Base-by-base conservation (phyloP, 2,329 filamentous ascomycete species). In the Botrytis fragariae region DNA sequence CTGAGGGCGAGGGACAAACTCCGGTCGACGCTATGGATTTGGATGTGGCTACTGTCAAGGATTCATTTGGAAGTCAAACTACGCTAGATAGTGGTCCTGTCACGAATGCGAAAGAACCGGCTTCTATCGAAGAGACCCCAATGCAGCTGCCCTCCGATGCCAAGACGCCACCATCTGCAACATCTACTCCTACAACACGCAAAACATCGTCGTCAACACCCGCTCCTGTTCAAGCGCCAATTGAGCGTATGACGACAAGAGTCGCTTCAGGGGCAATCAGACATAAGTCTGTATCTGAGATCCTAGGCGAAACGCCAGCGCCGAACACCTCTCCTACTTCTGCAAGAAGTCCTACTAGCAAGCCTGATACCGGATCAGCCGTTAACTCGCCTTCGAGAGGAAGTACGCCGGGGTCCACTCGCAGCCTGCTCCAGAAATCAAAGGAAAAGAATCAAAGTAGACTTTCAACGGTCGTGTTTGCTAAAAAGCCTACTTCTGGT, bases 401-500 rank as follows among this genome's bases (percentile, higher is more conserved):
- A 20, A 83, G 81, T 75, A 86, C 83, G 35, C 84, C 82, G 72
- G 84, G 83, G 75, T 86, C 85, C 22, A 84, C 85, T 6, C 78
- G 75, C 61, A 77, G 71, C 69, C 71, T 79, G 54, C 72, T 78
- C 16, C 82, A 83, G 44, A 79, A 78, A 65, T 76, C 75, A 57
- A 89, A 87, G 76, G 85, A 88, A 45, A 87, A 85, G 75, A 86
- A 88, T 69, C 91, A 90, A 79, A 89, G 86, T 75, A 91, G 91
- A 77, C 85, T 91, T 22, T 93, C 91, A 1, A 93, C 90, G 0
- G 93, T 96, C 5, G 87, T 95, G 0, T 96, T 97, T 80, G 91
- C 92, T 4, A 94, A 93, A 79, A 89, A 90, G 72, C 84, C 84
- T 1, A 84, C 84, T 1, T 84, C 85, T 76, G 85, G 84, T 64